Percentiles rank a stretch among this genome's conserved stretches.
phyloP scores from a whole-genome alignment of 768 basidiomycete species.

The Rhizopogon sp. region DNA sequence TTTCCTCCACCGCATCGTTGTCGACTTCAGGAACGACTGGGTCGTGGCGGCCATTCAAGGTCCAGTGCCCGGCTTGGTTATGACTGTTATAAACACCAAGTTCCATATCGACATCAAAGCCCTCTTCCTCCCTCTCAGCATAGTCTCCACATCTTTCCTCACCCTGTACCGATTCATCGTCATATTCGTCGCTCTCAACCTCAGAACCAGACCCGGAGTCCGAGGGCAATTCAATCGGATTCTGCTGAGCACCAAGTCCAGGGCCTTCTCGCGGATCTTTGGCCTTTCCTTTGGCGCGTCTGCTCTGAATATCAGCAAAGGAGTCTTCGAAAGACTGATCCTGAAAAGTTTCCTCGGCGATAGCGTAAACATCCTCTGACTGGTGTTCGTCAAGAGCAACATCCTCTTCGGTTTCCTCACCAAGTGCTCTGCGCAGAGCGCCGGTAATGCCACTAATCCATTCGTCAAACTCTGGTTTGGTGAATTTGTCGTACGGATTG shows the following conservation, averaged over 20 bases:
- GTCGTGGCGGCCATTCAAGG: neutral
- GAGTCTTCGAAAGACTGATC: conserved; percentile 42
- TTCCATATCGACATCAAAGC: conserved; percentile 11
- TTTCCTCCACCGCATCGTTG: conserved; percentile 10
- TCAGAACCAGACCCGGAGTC: conserved; percentile 31
- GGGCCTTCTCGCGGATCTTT: conserved; percentile 60
- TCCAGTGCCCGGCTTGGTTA: neutral
- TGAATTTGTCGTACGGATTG: conserved; percentile 74
- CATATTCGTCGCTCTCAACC: conserved; percentile 9
- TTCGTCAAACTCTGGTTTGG: conserved; percentile 61
- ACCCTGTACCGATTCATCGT: conserved; percentile 5
- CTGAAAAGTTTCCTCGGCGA: conserved; percentile 11
- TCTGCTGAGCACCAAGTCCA: conserved; percentile 37
- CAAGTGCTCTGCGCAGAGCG: conserved; percentile 53
- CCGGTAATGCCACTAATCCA: conserved; percentile 64
- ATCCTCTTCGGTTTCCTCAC: conserved; percentile 31
- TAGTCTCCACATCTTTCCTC: conserved; percentile 15
- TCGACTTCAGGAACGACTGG: conserved; percentile 8
- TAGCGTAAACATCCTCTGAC: conserved; percentile 16
- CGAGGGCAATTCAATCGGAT: conserved; percentile 44
- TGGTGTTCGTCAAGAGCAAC: conserved; percentile 4
- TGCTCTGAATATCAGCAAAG: conserved; percentile 47
- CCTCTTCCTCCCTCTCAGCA: conserved; percentile 20
- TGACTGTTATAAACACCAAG: conserved; percentile 9
- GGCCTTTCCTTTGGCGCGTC: conserved; percentile 54